Evolutionary conservation across 1,284 basidiomycete genomes (phyloP).

Genomic region (Fomitiporia mediterranea): DNA sequence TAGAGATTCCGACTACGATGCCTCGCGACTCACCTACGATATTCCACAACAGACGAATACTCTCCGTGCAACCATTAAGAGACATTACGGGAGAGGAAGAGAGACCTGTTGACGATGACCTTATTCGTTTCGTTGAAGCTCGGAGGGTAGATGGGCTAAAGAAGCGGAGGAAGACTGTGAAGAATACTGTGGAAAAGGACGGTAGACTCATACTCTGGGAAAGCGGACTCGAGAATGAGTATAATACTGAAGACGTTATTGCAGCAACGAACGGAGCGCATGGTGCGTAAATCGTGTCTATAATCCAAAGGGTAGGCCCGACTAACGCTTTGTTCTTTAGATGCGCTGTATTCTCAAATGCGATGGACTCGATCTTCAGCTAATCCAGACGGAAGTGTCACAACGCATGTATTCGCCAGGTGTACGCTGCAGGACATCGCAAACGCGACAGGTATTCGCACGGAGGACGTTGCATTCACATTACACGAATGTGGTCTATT

Average conservation of each 20-base stretch:
- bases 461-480: slow-evolving; percentile 86
- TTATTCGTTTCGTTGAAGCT: slow-evolving; percentile 10
- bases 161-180: slow-evolving; percentile 2
- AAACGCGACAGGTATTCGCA: slow-evolving; percentile 72
- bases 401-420: slow-evolving; percentile 56
- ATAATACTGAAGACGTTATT: slow-evolving; percentile 14
- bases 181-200: not conserved
- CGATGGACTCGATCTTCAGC: slow-evolving; percentile 52
- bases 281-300: not conserved
- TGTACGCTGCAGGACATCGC: slow-evolving; percentile 74
- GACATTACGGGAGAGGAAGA: slow-evolving; percentile 4
- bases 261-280: slow-evolving; percentile 17
- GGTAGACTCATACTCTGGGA: slow-evolving; percentile 5
- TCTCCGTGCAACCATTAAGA: slow-evolving; percentile 19
- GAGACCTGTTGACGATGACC: slow-evolving; percentile 9
- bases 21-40: not conserved
- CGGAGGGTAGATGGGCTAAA: not conserved
- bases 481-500: slow-evolving; percentile 85
- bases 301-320: not conserved
- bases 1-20: slow-evolving; percentile 18
- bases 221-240: slow-evolving; percentile 4
- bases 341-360: slow-evolving; percentile 38
- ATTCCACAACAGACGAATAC: slow-evolving; percentile 18
- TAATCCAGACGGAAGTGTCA: slow-evolving; percentile 60
- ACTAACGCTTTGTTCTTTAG: slow-evolving; percentile 27